phyloP scores from a whole-genome alignment of 2,329 filamentous ascomycete species.

The Nigrograna mackinnonii region DNA sequence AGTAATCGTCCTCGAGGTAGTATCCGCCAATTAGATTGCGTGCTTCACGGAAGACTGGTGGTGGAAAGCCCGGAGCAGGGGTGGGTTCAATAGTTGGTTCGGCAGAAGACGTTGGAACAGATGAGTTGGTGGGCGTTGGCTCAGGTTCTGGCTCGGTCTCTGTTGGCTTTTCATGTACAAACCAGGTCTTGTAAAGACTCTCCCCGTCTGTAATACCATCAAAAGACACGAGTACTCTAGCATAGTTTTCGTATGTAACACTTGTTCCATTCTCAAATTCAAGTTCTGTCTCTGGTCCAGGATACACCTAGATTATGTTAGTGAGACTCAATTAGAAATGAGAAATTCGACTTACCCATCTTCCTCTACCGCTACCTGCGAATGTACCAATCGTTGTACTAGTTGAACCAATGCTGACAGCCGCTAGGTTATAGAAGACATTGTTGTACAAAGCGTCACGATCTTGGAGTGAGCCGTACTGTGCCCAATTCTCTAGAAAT shows the following conservation, averaged over 20 bases:
- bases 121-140: slow-evolving; percentile 14
- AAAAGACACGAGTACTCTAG: slow-evolving; percentile 46
- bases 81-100: slow-evolving; percentile 22
- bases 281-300: slow-evolving; percentile 47
- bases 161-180: slow-evolving; percentile 29
- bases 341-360: slow-evolving; percentile 19
- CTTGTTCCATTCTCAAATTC: slow-evolving; percentile 51
- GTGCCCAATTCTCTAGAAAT: slow-evolving; percentile 53
- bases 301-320: slow-evolving; percentile 36
- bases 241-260: slow-evolving; percentile 46
- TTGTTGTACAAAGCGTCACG: slow-evolving; percentile 61
- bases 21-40: slow-evolving; percentile 52
- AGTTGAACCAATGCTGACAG: slow-evolving; percentile 44
- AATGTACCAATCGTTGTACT: slow-evolving; percentile 50
- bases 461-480: slow-evolving; percentile 57
- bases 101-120: slow-evolving; percentile 8
- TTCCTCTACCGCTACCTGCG: slow-evolving; percentile 46
- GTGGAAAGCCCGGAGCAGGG: slow-evolving; percentile 49
- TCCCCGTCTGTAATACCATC: slow-evolving; percentile 46
- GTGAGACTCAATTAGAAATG: neutral
- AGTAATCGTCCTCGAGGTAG: slow-evolving; percentile 49
- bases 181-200: slow-evolving; percentile 44
- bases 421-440: slow-evolving; percentile 50
- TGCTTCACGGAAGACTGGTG: slow-evolving; percentile 44
- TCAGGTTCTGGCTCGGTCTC: slow-evolving; percentile 4